Evolutionary conservation across 2,329 filamentous ascomycete species (phyloP), one percentile per base, ranked within the genome.

Genomic region (Colletotrichum viniferum): DNA sequence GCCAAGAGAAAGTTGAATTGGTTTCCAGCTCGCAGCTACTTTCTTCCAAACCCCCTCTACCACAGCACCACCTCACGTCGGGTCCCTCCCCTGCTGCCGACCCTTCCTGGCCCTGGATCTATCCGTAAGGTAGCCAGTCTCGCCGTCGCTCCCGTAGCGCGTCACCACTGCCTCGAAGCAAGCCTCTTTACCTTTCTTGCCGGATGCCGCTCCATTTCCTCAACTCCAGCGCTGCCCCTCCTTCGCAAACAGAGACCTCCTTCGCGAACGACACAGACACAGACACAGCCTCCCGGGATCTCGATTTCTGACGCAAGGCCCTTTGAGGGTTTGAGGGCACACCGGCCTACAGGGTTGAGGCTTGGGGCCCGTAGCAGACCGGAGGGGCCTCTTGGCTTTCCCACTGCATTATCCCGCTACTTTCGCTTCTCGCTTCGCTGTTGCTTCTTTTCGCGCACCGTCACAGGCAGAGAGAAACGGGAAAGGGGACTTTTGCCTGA

Each of bases 281-380:
- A n/a, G 16, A 56, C 72, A 74, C 62, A 65, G 68, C 72, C 72
- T 62, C 61, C 62, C 72, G 72, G 72, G 28, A 74, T 34, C 52
- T 43, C 55, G 55, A 18, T 38, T 74, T 62, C 72, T 74, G 28
- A 74, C 48, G 68, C 61, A 61, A 74, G 34, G 48, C 38, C 60
- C 28, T 63, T 16, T 36, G 16, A 32, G 30, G n/a, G 56, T n/a
- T 21, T 18, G 56, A 60, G 14, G 56, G 56, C 28, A n/a, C 18
- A 28, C 21, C 26, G 30, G 30, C 26, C 64, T 21, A 66, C 55
- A 63, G 52, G 24, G 36, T 32, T 30, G 55, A 73, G 69, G 69
- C 56, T 64, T 64, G 63, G 69, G 73, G 63, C 60, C n/a, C 69
- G 69, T 73, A 71, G 56, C 69, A 75, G 69, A 67, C 32, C 14